Conservation (phyloP, 306 rosid species). For the Medicago truncatula region MtrunA17r5.0-ANR NC_053047.1:11035001-11035500, state of each 20-base stretch:
- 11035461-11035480: slow-evolving; percentile 57
- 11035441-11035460: slow-evolving; percentile 48
- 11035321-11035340: slow-evolving; percentile 68
- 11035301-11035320: slow-evolving; percentile 29
- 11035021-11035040: slow-evolving; percentile 35
- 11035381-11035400: slow-evolving; percentile 58
- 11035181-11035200: slow-evolving; percentile 81
- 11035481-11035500: slow-evolving; percentile 31
- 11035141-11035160: slow-evolving; percentile 80
- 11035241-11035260: slow-evolving; percentile 14
- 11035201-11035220: slow-evolving; percentile 81
- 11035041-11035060: slow-evolving; percentile 45
- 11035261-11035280: slow-evolving; percentile 2
- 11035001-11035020: not conserved
- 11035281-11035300: slow-evolving; percentile 24
- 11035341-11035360: slow-evolving; percentile 74
- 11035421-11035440: slow-evolving; percentile 66
- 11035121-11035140: slow-evolving; percentile 78
- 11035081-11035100: slow-evolving; percentile 88
- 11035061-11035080: slow-evolving; percentile 93
- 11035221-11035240: slow-evolving; percentile 76
- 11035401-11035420: slow-evolving; percentile 50
- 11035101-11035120: slow-evolving; percentile 83
- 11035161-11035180: slow-evolving; percentile 82
- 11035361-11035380: slow-evolving; percentile 70